Percentiles rank a stretch among this genome's conserved stretches.
Conservation (phyloP, 1,284 basidiomycete genomes). For the Clitocybe nebularis region DNA sequence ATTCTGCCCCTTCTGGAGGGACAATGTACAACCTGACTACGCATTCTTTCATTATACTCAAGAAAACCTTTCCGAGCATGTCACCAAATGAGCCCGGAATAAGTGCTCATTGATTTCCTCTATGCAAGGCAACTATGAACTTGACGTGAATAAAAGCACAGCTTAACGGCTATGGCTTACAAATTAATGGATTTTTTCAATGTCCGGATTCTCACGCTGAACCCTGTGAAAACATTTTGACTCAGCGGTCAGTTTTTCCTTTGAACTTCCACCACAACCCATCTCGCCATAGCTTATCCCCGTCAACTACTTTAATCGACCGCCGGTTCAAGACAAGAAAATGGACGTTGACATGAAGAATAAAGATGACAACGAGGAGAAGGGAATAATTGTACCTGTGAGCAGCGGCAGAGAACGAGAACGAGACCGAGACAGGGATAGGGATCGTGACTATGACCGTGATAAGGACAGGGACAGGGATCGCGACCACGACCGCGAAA, state of each 20-base stretch:
- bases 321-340: slow-evolving; percentile 8
- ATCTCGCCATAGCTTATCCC: too few species aligned
- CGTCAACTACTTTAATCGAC: too few species aligned
- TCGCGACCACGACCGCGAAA: slow-evolving; percentile 33
- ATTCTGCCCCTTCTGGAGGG: not conserved
- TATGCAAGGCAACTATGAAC: too few species aligned
- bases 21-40: not conserved
- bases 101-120: too few species aligned
- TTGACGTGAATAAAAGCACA: not conserved
- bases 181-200: too few species aligned
- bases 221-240: too few species aligned
- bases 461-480: slow-evolving; percentile 41
- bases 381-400: slow-evolving; percentile 33
- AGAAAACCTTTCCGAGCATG: too few species aligned
- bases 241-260: too few species aligned
- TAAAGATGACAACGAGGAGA: slow-evolving; percentile 66
- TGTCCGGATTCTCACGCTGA: too few species aligned
- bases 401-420: slow-evolving; percentile 40
- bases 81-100: too few species aligned
- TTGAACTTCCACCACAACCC: too few species aligned
- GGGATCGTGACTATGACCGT: slow-evolving; percentile 33
- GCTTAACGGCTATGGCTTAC: not conserved
- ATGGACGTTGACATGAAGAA: slow-evolving; percentile 81
- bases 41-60: too few species aligned
- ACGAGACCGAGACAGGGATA: slow-evolving; percentile 43